Evolutionary conservation across 2,329 filamentous ascomycete species (phyloP).

Genomic region (Fusarium sp.): DNA sequence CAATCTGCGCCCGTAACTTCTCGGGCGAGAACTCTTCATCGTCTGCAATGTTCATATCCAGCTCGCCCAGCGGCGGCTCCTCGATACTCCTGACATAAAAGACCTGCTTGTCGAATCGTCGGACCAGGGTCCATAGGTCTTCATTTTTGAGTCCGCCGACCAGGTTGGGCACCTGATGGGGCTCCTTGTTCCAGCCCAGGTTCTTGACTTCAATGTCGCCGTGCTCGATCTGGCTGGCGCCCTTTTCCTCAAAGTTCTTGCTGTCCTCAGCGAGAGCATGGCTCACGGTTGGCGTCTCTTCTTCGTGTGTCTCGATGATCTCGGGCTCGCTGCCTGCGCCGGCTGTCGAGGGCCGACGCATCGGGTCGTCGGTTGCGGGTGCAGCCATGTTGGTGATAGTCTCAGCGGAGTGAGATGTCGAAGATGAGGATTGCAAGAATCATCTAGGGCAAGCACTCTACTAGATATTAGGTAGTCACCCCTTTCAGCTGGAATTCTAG

Average conservation of each 20-base stretch:
- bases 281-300: slow-evolving; percentile 54
- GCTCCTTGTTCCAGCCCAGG: slow-evolving; percentile 78
- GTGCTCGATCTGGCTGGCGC: slow-evolving; percentile 63
- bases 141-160: slow-evolving; percentile 81
- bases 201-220: slow-evolving; percentile 72
- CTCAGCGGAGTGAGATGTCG: not conserved
- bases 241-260: slow-evolving; percentile 56
- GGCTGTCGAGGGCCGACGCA: slow-evolving; percentile 34
- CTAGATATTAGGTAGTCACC: not conserved
- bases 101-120: slow-evolving; percentile 82
- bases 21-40: slow-evolving; percentile 90
- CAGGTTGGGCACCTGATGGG: slow-evolving; percentile 71
- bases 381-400: slow-evolving; percentile 24
- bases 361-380: slow-evolving; percentile 20
- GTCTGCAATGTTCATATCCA: slow-evolving; percentile 86
- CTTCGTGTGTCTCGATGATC: slow-evolving; percentile 47
- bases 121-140: slow-evolving; percentile 79
- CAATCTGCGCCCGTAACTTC: slow-evolving; percentile 83
- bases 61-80: slow-evolving; percentile 68
- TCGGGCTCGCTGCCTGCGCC: slow-evolving; percentile 49
- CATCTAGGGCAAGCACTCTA: not conserved
- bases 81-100: slow-evolving; percentile 78
- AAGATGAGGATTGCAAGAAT: not conserved
- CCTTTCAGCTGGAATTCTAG: slow-evolving; percentile 23
- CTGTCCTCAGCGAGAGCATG: slow-evolving; percentile 56